Evolutionary conservation across 257 asterid genomes (phyloP).

Genomic region (Solanum neorickii): DNA sequence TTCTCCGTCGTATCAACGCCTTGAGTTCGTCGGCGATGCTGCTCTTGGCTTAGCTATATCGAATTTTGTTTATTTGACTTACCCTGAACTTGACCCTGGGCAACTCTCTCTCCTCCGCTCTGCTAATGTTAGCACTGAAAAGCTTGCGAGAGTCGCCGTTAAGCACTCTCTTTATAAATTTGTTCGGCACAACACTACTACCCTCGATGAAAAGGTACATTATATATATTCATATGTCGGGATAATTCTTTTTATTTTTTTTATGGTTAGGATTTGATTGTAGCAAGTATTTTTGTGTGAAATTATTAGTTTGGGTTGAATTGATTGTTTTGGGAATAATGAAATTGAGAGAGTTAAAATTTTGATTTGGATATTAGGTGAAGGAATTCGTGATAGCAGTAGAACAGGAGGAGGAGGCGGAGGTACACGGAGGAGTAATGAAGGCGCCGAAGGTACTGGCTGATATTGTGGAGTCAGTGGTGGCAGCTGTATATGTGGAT

Average conservation of each 20-base stretch:
- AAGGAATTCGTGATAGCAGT: conserved; percentile 46
- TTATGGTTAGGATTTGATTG: neutral
- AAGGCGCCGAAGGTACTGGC: conserved; percentile 88
- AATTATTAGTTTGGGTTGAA: neutral
- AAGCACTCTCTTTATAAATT: conserved; percentile 38
- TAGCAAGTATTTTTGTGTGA: neutral
- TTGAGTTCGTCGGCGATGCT: conserved; percentile 79
- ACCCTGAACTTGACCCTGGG: conserved; percentile 53
- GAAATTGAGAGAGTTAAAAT: neutral
- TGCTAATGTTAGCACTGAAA: conserved; percentile 79
- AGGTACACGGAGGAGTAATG: conserved; percentile 57
- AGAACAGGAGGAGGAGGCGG: conserved; percentile 30
- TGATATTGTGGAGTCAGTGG: conserved; percentile 69
- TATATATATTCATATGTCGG: neutral
- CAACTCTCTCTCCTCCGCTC: conserved; percentile 59
- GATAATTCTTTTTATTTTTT: neutral
- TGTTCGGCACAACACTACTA: conserved; percentile 46
- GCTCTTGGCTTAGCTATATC: conserved; percentile 51
- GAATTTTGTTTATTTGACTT: conserved; percentile 29
- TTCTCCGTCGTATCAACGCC: conserved; percentile 65
- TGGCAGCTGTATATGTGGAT: conserved; percentile 57
- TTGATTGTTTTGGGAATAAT: neutral
- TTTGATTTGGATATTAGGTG: conserved; percentile 32
- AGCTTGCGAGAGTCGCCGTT: conserved; percentile 76
- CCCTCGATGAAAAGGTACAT: conserved; percentile 41